A percentile compares a stretch with the other conserved stretches of the same genome.
These are phyloP conservation scores for Mortierella sp. DNA, from an alignment of 371 early-diverging fungal genomes.

Conservation along the genomic window DNA sequence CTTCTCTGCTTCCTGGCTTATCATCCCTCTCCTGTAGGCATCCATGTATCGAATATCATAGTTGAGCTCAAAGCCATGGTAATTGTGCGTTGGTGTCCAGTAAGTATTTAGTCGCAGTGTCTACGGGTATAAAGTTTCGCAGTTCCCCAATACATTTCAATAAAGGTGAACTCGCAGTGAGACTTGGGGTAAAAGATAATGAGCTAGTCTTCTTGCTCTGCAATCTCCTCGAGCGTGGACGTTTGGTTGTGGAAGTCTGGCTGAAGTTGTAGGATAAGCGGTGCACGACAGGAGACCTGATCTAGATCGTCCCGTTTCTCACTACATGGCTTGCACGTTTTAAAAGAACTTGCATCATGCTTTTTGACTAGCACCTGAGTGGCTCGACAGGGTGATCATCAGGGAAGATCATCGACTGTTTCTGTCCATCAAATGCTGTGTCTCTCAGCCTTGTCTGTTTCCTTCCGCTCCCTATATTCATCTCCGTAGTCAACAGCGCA, in stretches of 20 bases:
- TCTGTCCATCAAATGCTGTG: neutral
- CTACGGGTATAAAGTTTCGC: slow-evolving; percentile 7
- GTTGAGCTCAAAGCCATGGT: neutral
- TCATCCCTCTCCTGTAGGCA: slow-evolving; percentile 10
- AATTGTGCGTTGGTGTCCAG: neutral
- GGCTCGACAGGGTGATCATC: slow-evolving; percentile 1
- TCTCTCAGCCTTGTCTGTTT: slow-evolving; percentile 11
- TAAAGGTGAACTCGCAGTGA: slow-evolving; percentile 5
- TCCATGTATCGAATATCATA: slow-evolving; percentile 18
- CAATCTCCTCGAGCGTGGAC: slow-evolving; percentile 11
- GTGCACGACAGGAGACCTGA: slow-evolving; percentile 4
- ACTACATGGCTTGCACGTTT: too few species aligned
- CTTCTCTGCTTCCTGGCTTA: neutral
- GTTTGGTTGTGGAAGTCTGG: slow-evolving; percentile 8
- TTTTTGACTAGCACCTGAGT: neutral
- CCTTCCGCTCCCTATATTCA: slow-evolving; percentile 5
- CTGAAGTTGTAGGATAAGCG: slow-evolving; percentile 11
- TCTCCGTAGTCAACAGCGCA: neutral
- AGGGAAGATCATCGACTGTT: slow-evolving; percentile 6
- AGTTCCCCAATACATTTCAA: neutral
- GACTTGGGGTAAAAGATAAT: slow-evolving; percentile 17
- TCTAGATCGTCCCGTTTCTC: neutral
- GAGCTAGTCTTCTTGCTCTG: slow-evolving; percentile 11
- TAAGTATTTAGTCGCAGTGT: slow-evolving; percentile 8
- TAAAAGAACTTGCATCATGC: slow-evolving; percentile 6